Evolutionary conservation across 2,329 filamentous ascomycete genomes (phyloP).

Genomic region (Corynespora cassiicola): DNA sequence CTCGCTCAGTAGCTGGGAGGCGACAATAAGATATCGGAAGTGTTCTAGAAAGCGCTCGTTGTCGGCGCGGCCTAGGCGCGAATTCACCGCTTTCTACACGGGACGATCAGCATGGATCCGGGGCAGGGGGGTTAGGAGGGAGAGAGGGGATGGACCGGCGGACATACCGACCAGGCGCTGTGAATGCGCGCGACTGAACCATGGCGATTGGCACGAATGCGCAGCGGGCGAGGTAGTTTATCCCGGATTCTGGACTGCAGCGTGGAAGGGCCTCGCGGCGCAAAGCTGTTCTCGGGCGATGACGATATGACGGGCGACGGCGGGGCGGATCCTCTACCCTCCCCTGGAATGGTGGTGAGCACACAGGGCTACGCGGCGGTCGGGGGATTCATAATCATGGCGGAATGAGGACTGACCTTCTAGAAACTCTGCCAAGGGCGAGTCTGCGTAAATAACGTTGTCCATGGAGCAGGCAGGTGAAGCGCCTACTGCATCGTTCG

Average conservation of each 20-base stretch:
- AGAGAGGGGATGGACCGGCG: background rate
- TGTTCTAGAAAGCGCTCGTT: conserved; percentile 88
- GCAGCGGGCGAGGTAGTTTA: conserved; percentile 56
- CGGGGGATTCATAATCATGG: conserved; percentile 11
- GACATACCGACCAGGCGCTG: conserved; percentile 45
- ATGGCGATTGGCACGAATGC: conserved; percentile 41
- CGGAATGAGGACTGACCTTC: conserved; percentile 67
- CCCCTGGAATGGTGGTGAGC: conserved; percentile 37
- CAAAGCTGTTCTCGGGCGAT: conserved; percentile 49
- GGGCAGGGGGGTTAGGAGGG: conserved; percentile 2
- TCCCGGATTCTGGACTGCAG: conserved; percentile 57
- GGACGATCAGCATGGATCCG: conserved; percentile 18
- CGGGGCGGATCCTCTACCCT: conserved; percentile 37
- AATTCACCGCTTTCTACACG: conserved; percentile 70
- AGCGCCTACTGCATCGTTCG: conserved; percentile 37
- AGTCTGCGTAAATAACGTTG: conserved; percentile 83
- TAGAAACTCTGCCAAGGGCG: conserved; percentile 87
- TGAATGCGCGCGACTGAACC: conserved; percentile 47
- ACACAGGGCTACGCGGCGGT: too few species aligned
- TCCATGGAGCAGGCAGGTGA: conserved; percentile 74
- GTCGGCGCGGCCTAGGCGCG: conserved; percentile 75
- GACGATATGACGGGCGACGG: conserved; percentile 28
- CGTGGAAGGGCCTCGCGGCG: conserved; percentile 57
- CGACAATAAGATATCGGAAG: conserved; percentile 91
- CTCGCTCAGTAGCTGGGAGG: conserved; percentile 84